These are phyloP conservation scores for Nemophila menziesii DNA, from an alignment of 257 asterid species.

Conservation along the genomic window DNA sequence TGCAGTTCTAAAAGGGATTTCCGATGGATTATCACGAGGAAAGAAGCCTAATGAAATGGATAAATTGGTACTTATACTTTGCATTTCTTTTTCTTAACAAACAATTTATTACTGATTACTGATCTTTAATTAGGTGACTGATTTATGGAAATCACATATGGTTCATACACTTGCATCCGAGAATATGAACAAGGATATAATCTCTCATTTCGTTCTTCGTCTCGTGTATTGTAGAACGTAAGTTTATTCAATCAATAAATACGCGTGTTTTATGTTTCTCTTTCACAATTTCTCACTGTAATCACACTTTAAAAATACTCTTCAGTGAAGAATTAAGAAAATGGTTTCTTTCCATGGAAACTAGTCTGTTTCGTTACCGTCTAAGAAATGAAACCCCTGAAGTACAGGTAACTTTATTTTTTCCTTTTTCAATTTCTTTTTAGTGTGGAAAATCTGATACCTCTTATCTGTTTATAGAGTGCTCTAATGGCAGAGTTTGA, in stretches of 20 bases:
- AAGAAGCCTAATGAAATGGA: constrained; percentile 73
- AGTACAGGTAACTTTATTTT: constrained; percentile 41
- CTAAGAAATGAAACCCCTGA: constrained; percentile 43
- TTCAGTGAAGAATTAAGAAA: constrained; percentile 73
- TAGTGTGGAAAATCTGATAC: not conserved
- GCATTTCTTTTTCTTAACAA: not conserved
- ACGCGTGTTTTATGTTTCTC: not conserved
- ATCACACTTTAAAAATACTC: constrained; percentile 2
- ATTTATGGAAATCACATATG: constrained; percentile 60
- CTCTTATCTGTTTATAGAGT: constrained; percentile 33
- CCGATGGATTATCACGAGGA: constrained; percentile 82
- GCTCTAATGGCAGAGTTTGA: constrained; percentile 63
- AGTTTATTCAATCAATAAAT: constrained; percentile 8
- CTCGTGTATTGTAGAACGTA: constrained; percentile 95
- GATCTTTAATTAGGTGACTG: constrained; percentile 29
- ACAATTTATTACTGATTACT: not conserved
- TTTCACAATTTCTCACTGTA: constrained; percentile 3
- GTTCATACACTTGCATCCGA: constrained; percentile 53
- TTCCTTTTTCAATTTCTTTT: constrained; percentile 8
- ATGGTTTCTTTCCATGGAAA: constrained; percentile 93
- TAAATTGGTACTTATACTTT: constrained; percentile 34
- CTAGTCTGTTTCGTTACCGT: constrained; percentile 72
- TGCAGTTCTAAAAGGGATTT: constrained; percentile 81
- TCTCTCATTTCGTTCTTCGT: constrained; percentile 89
- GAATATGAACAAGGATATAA: constrained; percentile 57